Conservation (phyloP, 2,329 filamentous ascomycete species). For the Colletotrichum orchidophilum region DNA sequence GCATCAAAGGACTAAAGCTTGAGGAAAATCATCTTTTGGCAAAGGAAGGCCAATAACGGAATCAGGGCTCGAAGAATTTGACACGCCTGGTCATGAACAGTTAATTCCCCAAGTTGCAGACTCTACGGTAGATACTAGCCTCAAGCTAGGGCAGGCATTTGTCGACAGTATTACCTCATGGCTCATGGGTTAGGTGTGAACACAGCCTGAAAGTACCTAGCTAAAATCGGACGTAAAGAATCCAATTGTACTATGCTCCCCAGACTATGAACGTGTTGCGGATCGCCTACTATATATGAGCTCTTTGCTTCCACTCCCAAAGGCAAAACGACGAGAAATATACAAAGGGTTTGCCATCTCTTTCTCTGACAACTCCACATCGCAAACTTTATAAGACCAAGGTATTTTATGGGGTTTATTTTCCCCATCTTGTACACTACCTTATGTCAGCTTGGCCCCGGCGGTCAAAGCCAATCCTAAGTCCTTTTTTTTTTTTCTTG, state of each 20-base stretch:
- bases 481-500: too few relatives aligned
- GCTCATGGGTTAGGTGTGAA: background rate
- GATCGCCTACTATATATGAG: background rate
- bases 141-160: background rate
- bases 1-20: background rate
- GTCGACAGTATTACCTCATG: background rate
- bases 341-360: too few relatives aligned
- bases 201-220: background rate
- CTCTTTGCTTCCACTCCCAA: background rate
- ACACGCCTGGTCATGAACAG: background rate
- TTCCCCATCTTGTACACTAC: too few relatives aligned
- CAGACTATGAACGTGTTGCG: background rate
- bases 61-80: background rate
- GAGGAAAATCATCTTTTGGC: background rate
- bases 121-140: background rate
- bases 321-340: too few relatives aligned
- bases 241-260: background rate
- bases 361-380: too few relatives aligned
- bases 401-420: too few relatives aligned
- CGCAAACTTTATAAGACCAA: too few relatives aligned
- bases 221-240: background rate
- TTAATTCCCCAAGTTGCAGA: background rate
- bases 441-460: too few relatives aligned
- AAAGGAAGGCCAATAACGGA: background rate
- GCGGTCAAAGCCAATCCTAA: too few relatives aligned